These are phyloP conservation scores for Synchytrium microbalum DNA, from an alignment of 371 early-diverging fungal species.

Conservation along the genomic window DNA sequence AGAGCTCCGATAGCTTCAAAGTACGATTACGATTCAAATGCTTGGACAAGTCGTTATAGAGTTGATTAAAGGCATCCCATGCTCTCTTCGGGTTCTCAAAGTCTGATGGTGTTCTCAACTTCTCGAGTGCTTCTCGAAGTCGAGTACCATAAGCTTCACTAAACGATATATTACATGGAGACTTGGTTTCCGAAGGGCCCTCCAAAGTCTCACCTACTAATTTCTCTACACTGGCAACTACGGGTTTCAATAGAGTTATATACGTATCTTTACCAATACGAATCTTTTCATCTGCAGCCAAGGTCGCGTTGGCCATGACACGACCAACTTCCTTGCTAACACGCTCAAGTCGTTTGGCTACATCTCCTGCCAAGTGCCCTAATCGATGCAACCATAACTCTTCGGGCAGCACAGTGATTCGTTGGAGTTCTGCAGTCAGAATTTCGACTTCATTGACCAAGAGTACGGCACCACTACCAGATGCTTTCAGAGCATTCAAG, in stretches of 20 bases:
- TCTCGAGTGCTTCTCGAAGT: slow-evolving; percentile 41
- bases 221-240: slow-evolving; percentile 48
- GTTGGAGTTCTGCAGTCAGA: slow-evolving; percentile 59
- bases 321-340: slow-evolving; percentile 46
- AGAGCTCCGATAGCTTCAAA: slow-evolving; percentile 50
- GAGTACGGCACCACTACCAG: slow-evolving; percentile 34
- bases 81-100: slow-evolving; percentile 47
- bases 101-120: slow-evolving; percentile 43
- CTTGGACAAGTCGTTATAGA: slow-evolving; percentile 46
- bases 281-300: slow-evolving; percentile 35
- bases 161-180: slow-evolving; percentile 39
- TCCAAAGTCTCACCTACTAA: slow-evolving; percentile 37
- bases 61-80: slow-evolving; percentile 48
- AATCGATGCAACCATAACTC: slow-evolving; percentile 71
- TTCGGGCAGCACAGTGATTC: slow-evolving; percentile 73
- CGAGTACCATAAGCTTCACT: slow-evolving; percentile 41
- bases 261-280: slow-evolving; percentile 47
- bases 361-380: slow-evolving; percentile 53
- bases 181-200: slow-evolving; percentile 53
- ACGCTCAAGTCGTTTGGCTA: slow-evolving; percentile 44
- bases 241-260: slow-evolving; percentile 48
- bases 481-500: slow-evolving; percentile 24
- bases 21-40: slow-evolving; percentile 51
- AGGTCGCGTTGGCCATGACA: slow-evolving; percentile 35
- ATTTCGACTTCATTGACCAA: slow-evolving; percentile 51